Base-by-base conservation (phyloP, 106 monocot species). In the Platanthera guangdongensis region DNA sequence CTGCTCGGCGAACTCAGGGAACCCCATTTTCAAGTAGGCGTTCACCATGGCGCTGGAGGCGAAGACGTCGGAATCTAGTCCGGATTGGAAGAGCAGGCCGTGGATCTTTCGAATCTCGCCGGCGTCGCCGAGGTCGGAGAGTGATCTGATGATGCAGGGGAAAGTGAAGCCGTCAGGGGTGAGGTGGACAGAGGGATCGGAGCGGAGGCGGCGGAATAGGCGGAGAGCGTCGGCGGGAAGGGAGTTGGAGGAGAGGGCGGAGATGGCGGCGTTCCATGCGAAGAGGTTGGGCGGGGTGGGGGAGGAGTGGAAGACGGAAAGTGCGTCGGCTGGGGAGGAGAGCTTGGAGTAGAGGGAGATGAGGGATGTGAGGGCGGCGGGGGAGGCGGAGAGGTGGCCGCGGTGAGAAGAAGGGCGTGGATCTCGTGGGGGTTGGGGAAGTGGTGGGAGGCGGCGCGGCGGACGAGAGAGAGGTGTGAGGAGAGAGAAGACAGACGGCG, bases 91-190 rank as follows among this genome's bases (percentile, higher is more conserved):
- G 51, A 81, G 19, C 12, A 68, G 32, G 14, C 81, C 84, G 50
- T 91, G 91, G 52, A 82, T 52, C 50, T 50, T 73, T 21, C 57
- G 18, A 45, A 81, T 68, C 47, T 67, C 77, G 0, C 16, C 48
- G 5, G 30, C 11, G 0, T 53, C 46, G 50, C 63, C 47, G 45
- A 94, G 73, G 62, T 82, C 80, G 11, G 88, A 51, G 77, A 78
- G 86, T 49, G 93, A 79, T 47, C 49, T 81, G 84, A 93, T 71
- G 78, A 72, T 74, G 75, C 82, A 84, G 3, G 90, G 94, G 80
- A 59, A 87, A 9, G 94, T 83, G 86, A 90, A 94, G 64, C 63
- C 76, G 82, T 94, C 94, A 8, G 90, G 87, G 49, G 63, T 13
- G 15, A 75, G 12, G 65, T 39, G 3, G 39, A 39, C 3, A 11